Evolutionary conservation across 2,329 filamentous ascomycete species (phyloP).

Genomic region (Beauveria asiatica): DNA sequence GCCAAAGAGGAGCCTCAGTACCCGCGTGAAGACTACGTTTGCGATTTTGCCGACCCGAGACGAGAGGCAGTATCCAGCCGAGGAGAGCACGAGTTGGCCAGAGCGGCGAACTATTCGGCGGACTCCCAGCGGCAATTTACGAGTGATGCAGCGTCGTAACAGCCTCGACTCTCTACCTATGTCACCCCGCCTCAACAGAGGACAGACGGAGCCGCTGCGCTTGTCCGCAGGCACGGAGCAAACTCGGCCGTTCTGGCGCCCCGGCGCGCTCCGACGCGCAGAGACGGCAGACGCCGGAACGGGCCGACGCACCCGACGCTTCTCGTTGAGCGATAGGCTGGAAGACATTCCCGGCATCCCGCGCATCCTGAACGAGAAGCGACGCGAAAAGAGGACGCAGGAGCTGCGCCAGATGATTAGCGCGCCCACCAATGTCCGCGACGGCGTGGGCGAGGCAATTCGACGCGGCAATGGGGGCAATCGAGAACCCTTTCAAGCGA

Average conservation of each 20-base stretch:
- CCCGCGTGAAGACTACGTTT: conserved; percentile 50
- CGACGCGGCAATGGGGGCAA: conserved; percentile 26
- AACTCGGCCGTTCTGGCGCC: conserved; percentile 16
- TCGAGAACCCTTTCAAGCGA: neutral
- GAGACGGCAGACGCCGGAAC: conserved; percentile 18
- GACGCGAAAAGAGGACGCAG: conserved; percentile 49
- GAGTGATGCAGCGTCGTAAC: conserved; percentile 46
- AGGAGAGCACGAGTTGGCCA: conserved; percentile 27
- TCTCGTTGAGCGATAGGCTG: conserved; percentile 38
- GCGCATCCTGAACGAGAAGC: conserved; percentile 47
- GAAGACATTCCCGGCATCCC: conserved; percentile 46
- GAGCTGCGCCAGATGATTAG: conserved; percentile 54
- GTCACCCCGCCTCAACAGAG: conserved; percentile 21
- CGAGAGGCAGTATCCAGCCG: conserved; percentile 20
- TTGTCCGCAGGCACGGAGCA: conserved; percentile 11
- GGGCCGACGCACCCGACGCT: conserved; percentile 18
- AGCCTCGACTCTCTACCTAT: conserved; percentile 35
- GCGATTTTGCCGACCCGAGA: conserved; percentile 47
- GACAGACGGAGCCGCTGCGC: conserved; percentile 22
- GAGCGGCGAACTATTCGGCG: conserved; percentile 51
- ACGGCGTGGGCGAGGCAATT: conserved; percentile 50
- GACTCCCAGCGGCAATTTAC: conserved; percentile 50
- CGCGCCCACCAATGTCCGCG: conserved; percentile 47
- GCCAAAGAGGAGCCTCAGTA: conserved; percentile 41
- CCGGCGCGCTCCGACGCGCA: conserved; percentile 24